phyloP scores from a whole-genome alignment of 768 basidiomycete genomes.

The Agaricus subrufescens region DNA sequence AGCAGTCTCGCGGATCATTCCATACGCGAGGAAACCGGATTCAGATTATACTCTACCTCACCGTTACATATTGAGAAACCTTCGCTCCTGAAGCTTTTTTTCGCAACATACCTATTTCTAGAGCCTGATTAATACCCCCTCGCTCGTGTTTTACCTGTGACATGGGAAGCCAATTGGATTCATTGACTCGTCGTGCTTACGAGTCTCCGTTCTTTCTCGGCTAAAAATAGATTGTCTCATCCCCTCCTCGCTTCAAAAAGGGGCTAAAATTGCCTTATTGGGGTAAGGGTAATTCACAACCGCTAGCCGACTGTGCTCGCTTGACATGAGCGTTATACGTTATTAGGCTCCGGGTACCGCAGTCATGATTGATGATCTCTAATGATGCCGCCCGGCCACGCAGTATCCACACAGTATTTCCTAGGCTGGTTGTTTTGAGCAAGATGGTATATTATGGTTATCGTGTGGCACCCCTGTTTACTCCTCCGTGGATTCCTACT shows the following conservation, averaged over 20 bases:
- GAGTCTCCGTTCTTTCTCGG: not conserved
- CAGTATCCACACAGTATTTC: not conserved
- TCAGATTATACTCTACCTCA: too few relatives aligned
- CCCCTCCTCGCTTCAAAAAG: not conserved
- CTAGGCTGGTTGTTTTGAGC: not conserved
- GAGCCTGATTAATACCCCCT: too few relatives aligned
- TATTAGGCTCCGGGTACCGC: not conserved
- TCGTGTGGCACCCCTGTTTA: too few relatives aligned
- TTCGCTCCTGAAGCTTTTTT: too few relatives aligned
- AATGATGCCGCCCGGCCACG: slow-evolving; percentile 5
- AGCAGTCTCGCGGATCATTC: too few relatives aligned
- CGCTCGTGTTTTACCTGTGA: too few relatives aligned
- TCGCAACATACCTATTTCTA: too few relatives aligned
- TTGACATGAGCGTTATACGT: not conserved
- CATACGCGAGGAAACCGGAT: too few relatives aligned
- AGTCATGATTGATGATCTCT: not conserved
- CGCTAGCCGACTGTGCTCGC: not conserved
- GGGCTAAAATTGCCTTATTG: not conserved
- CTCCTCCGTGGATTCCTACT: not conserved
- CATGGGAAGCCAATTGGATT: too few relatives aligned
- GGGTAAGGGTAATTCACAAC: not conserved
- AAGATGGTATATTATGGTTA: too few relatives aligned
- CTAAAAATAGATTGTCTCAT: not conserved
- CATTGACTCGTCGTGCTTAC: too few relatives aligned
- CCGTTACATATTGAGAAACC: too few relatives aligned